These are phyloP conservation scores for Pseudogymnoascus verrucosus DNA, from an alignment of 2,329 filamentous ascomycete genomes.

Conservation along the genomic window DNA sequence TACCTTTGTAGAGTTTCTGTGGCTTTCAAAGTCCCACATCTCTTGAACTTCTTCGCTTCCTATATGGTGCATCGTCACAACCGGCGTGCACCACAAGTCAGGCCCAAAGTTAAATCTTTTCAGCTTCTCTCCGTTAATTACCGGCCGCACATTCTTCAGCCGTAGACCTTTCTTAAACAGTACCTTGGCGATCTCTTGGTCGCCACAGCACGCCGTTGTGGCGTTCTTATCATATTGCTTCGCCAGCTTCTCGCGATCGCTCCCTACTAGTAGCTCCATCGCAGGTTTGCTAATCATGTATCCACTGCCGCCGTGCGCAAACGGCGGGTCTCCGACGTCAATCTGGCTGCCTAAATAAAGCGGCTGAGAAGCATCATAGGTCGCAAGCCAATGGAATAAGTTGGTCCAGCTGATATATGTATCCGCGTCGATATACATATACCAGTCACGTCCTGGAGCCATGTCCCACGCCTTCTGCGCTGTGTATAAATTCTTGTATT, in stretches of 20 bases:
- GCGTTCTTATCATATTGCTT: conserved; percentile 36
- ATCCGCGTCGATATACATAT: conserved; percentile 20
- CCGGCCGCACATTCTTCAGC: conserved; percentile 41
- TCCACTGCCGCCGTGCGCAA: conserved; percentile 17
- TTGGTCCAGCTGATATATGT: conserved; percentile 16
- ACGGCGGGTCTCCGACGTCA: conserved; percentile 10
- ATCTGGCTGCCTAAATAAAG: conserved; percentile 15
- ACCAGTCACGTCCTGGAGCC: conserved; percentile 15
- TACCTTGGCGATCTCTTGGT: conserved; percentile 40
- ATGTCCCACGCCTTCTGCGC: conserved; percentile 9
- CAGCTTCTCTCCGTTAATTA: conserved; percentile 48
- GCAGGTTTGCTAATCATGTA: conserved; percentile 3
- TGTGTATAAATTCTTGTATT: conserved; percentile 15
- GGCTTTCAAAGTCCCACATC: conserved; percentile 46
- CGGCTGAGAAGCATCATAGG: conserved; percentile 11
- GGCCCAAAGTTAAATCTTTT: conserved; percentile 38
- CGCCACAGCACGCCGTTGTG: conserved; percentile 41
- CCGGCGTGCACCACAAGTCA: conserved; percentile 45
- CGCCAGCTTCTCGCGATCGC: neutral
- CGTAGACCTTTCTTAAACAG: conserved; percentile 39
- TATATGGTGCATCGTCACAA: conserved; percentile 51
- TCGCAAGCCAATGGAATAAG: conserved; percentile 12
- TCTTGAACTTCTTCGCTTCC: conserved; percentile 42
- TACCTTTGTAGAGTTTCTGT: conserved; percentile 15
- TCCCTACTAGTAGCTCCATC: neutral